These are phyloP conservation scores for Skeletonema potamos DNA, from an alignment of 108 stramenopile species.

Conservation along the genomic window DNA sequence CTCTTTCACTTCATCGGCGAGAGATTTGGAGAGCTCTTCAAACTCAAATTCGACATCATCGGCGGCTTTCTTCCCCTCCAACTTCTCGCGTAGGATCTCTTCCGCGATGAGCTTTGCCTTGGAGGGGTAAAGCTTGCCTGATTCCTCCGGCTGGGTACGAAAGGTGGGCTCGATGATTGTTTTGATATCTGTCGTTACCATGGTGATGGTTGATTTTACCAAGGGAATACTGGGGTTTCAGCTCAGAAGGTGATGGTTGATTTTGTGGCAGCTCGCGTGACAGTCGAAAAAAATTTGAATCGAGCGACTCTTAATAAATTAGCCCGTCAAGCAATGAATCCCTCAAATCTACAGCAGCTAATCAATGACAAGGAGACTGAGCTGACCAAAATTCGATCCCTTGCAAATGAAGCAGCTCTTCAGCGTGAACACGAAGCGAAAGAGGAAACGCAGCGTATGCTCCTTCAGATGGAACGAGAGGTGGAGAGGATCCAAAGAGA, in stretches of 20 bases:
- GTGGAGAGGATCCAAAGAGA: background rate
- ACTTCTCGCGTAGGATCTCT: slow-evolving; percentile 50
- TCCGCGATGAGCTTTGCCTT: slow-evolving; percentile 34
- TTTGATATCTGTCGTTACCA: too few species aligned
- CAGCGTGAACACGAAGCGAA: background rate
- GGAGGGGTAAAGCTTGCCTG: slow-evolving; percentile 44
- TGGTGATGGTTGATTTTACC: too few species aligned
- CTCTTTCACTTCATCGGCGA: slow-evolving; percentile 65
- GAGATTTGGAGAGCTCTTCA: slow-evolving; percentile 37
- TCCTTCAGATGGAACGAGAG: background rate
- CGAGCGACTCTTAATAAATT: background rate
- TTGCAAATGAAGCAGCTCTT: background rate
- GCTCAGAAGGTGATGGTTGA: too few species aligned
- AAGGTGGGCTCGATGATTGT: slow-evolving; percentile 38
- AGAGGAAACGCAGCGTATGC: background rate
- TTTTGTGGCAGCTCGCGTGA: too few species aligned
- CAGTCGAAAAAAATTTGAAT: too few species aligned
- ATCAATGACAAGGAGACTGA: slow-evolving; percentile 3
- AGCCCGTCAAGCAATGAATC: background rate
- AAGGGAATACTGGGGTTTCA: too few species aligned
- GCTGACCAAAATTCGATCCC: background rate
- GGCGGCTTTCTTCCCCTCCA: slow-evolving; percentile 53
- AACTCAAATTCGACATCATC: slow-evolving; percentile 38
- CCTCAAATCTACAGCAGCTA: background rate
- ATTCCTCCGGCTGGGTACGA: slow-evolving; percentile 38